These are phyloP conservation scores for Tulasnella sp. DNA, from an alignment of 768 basidiomycete genomes.

Conservation along the genomic window DNA sequence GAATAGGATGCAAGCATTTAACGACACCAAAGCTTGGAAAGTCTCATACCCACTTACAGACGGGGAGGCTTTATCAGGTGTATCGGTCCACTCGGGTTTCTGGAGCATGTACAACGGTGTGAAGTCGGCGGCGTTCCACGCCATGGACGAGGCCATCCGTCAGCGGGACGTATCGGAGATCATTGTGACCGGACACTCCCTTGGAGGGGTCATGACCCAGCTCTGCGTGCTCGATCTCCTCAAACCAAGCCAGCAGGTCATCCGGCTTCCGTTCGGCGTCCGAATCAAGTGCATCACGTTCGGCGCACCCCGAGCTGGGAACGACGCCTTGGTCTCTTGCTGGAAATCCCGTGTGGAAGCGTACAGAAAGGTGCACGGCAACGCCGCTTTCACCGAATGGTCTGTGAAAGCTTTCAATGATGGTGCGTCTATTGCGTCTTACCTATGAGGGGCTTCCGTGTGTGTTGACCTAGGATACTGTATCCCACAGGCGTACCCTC, in stretches of 20 bases:
- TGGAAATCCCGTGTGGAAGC: neutral
- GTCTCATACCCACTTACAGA: slow-evolving; percentile 39
- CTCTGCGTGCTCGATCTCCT: slow-evolving; percentile 49
- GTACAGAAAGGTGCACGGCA: slow-evolving; percentile 10
- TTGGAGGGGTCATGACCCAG: slow-evolving; percentile 53
- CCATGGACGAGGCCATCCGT: slow-evolving; percentile 6
- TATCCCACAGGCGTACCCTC: slow-evolving; percentile 48
- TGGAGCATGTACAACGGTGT: slow-evolving; percentile 37
- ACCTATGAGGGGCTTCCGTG: neutral
- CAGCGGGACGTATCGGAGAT: slow-evolving; percentile 38
- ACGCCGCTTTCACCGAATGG: slow-evolving; percentile 26
- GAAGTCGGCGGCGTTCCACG: slow-evolving; percentile 7
- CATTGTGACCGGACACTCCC: slow-evolving; percentile 54
- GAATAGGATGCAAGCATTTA: slow-evolving; percentile 43
- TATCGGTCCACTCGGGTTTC: slow-evolving; percentile 51
- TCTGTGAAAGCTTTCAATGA: slow-evolving; percentile 53
- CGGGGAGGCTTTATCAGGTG: slow-evolving; percentile 32
- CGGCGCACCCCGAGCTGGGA: slow-evolving; percentile 51
- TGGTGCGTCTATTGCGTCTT: slow-evolving; percentile 38
- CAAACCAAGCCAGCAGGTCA: slow-evolving; percentile 30
- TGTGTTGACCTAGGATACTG: neutral
- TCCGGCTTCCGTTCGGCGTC: slow-evolving; percentile 34
- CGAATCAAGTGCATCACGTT: slow-evolving; percentile 47
- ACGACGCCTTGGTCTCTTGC: slow-evolving; percentile 32
- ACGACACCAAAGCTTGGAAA: slow-evolving; percentile 46